Percentiles rank a stretch among this genome's conserved stretches.
phyloP scores from a whole-genome alignment of 2,329 filamentous ascomycete genomes.

The Penicillium hordei region DNA sequence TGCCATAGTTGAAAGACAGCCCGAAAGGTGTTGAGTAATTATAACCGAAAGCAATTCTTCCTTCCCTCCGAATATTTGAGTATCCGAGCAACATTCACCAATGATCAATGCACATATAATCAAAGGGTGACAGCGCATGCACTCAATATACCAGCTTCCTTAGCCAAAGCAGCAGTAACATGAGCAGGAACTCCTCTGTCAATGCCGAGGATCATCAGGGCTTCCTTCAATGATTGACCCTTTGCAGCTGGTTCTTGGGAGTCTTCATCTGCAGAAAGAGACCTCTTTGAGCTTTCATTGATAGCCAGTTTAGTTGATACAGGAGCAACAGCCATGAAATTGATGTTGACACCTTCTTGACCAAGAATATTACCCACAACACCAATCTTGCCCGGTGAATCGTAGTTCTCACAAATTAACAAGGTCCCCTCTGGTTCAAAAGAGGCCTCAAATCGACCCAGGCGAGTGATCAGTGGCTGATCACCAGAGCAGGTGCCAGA shows the following conservation, averaged over 20 bases:
- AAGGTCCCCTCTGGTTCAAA: conserved; percentile 73
- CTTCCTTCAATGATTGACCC: conserved; percentile 54
- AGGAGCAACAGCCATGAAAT: conserved; percentile 72
- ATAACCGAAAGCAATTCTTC: background rate
- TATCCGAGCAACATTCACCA: background rate
- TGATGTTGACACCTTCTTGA: conserved; percentile 71
- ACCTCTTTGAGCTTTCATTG: background rate
- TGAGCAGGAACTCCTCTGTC: conserved; percentile 63
- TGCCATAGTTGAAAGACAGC: background rate
- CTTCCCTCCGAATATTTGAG: background rate
- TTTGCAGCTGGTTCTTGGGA: background rate
- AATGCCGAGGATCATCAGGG: conserved; percentile 78
- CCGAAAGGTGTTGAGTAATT: conserved; percentile 6
- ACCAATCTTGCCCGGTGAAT: conserved; percentile 79
- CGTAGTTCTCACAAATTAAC: conserved; percentile 78
- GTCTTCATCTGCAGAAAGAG: conserved; percentile 2
- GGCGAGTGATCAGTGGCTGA: conserved; percentile 63
- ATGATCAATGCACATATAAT: background rate
- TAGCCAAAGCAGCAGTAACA: conserved; percentile 51
- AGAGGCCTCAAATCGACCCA: conserved; percentile 71
- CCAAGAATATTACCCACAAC: conserved; percentile 72
- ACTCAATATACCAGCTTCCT: conserved; percentile 54
- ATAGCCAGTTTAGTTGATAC: conserved; percentile 24
- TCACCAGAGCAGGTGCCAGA: conserved; percentile 41
- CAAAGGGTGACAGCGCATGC: conserved; percentile 52